Percentiles rank a stretch among this genome's conserved stretches.
Conservation (phyloP, 1,139 yeast genomes). For the Geotrichum bryndzae region DNA sequence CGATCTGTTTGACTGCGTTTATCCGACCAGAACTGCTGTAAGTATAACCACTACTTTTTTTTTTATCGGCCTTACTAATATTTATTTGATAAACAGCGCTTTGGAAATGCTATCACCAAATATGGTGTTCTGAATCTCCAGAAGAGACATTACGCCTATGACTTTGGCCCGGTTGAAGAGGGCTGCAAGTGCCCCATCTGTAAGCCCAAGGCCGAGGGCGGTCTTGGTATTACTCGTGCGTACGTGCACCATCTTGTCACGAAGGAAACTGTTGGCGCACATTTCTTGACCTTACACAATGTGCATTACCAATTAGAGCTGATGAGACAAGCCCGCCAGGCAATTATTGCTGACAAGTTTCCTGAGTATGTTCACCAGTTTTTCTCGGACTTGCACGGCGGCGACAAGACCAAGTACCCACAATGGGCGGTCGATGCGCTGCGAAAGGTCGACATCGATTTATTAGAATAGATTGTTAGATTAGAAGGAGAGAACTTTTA, state of each 20-base stretch:
- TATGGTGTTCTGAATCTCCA: constrained; percentile 37
- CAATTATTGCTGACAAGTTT: constrained; percentile 38
- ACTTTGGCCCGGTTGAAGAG: constrained; percentile 36
- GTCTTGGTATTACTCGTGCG: constrained; percentile 39
- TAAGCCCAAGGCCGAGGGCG: constrained; percentile 31
- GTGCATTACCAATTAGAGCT: constrained; percentile 41
- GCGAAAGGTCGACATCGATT: constrained; percentile 33
- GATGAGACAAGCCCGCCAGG: constrained; percentile 38
- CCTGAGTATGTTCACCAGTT: constrained; percentile 37
- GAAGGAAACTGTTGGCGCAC: constrained; percentile 42
- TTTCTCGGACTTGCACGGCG: constrained; percentile 34
- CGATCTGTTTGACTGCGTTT: constrained; percentile 44
- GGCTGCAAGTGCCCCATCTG: constrained; percentile 42
- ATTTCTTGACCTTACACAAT: constrained; percentile 40
- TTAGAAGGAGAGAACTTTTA: not conserved
- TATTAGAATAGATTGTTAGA: constrained; percentile 18
- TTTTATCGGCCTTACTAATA: not conserved
- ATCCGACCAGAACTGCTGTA: constrained; percentile 42
- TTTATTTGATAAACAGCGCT: constrained; percentile 25
- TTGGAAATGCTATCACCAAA: constrained; percentile 43
- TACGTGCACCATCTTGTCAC: constrained; percentile 37
- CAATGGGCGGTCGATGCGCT: constrained; percentile 41
- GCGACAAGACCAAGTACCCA: constrained; percentile 35
- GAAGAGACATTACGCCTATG: constrained; percentile 34
- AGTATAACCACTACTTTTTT: constrained; percentile 6